Base-by-base conservation (phyloP, 2,329 filamentous ascomycete species). In the Talaromyces pinophilus region DNA sequence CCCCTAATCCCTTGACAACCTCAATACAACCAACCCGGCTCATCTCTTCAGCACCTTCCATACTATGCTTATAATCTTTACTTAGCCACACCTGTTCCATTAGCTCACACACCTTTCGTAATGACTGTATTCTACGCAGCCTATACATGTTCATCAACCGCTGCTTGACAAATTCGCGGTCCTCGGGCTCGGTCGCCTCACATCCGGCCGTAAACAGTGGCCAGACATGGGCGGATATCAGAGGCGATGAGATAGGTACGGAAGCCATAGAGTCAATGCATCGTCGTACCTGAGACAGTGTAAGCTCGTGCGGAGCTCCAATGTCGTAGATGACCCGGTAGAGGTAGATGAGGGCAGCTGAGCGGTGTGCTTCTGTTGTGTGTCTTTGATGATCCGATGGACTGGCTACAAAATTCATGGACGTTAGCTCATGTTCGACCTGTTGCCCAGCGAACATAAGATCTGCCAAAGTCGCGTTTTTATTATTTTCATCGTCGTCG, bases 11-110 rank as follows among this genome's bases (percentile, higher is more conserved):
- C 25, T 55, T 55, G 5, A 55, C 25, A 33, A 55, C 52, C 25
- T 55, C 52, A 55, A 55, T 55, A 35, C 52, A 55, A n/a, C 52
- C 52, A 55, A 55, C 52, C 25, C 52, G 52, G 25, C 52, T 33
- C 52, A 55, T 55, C 52, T 55, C 25, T 35, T 55, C 52, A 6
- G 52, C 52, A 55, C 52, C 52, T 33, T 55, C 28, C 28, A 55
- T 55, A n/a, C 5, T 33, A 7, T 55, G 25, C 28, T 33, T 55
- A 11, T 33, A 55, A 55, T 55, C 52, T 11, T 55, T 55, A 33
- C 25, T 55, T 8, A 55, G 52, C 52, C 52, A 55, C 52, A 55
- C 52, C 7, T 55, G 52, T 33, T 55, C 52, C 52, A 55, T 55
- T 19, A 55, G 28, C 25, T 55, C 52, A 19, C 28, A 33, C 5